phyloP scores from a whole-genome alignment of 495 filamentous ascomycete species.

The Aspergillus mulundensis region DNA sequence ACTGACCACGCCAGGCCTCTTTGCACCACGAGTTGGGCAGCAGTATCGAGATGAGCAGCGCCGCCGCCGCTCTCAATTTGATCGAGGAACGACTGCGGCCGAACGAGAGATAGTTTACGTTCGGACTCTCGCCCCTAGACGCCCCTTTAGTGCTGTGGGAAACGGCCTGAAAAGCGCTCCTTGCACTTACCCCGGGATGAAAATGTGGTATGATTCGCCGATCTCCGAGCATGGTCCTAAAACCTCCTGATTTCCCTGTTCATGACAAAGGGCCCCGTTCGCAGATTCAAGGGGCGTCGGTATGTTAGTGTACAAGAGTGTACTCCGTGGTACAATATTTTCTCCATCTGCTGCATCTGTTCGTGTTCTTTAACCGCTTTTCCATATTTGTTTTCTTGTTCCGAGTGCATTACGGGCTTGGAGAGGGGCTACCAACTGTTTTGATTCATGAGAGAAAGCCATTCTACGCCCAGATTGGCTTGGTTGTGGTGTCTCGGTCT shows the following conservation, averaged over 20 bases:
- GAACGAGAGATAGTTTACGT: slow-evolving; percentile 28
- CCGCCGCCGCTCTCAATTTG: slow-evolving; percentile 70
- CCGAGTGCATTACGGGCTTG: slow-evolving; percentile 14
- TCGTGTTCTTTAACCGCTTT: neutral
- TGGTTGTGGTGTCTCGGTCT: slow-evolving; percentile 20
- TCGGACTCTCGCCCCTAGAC: slow-evolving; percentile 20
- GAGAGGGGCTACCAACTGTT: slow-evolving; percentile 11
- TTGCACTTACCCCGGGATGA: slow-evolving; percentile 27
- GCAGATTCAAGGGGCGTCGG: neutral
- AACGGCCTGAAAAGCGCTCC: slow-evolving; percentile 24
- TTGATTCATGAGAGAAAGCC: slow-evolving; percentile 18
- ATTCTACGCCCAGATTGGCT: slow-evolving; percentile 20
- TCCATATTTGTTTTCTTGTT: slow-evolving; percentile 13
- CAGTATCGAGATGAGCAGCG: slow-evolving; percentile 72
- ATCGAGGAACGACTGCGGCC: slow-evolving; percentile 52
- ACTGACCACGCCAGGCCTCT: slow-evolving; percentile 46
- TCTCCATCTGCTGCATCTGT: neutral
- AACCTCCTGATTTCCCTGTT: slow-evolving; percentile 18
- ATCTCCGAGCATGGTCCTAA: slow-evolving; percentile 17
- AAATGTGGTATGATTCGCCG: slow-evolving; percentile 24
- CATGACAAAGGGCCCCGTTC: neutral
- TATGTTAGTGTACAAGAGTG: slow-evolving; percentile 1
- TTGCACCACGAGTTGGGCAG: slow-evolving; percentile 68
- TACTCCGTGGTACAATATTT: neutral
- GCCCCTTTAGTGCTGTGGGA: slow-evolving; percentile 9